Conservation (phyloP, 1,284 basidiomycete genomes). For the Cystobasidium slooffiae region DNA sequence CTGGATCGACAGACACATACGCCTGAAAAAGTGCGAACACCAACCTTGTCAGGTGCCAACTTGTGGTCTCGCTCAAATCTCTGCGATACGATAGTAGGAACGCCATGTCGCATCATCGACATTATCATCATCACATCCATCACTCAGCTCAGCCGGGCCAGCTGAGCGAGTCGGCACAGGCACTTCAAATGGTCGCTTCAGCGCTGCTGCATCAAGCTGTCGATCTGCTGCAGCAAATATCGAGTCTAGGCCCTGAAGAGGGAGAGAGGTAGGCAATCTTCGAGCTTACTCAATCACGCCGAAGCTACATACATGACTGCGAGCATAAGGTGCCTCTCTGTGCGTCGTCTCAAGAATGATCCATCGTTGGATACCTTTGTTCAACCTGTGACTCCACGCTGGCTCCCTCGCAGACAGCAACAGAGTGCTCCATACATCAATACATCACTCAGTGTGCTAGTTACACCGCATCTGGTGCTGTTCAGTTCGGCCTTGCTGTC, state of each 20-base stretch:
- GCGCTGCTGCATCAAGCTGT: constrained; percentile 37
- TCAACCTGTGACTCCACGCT: no score
- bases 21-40: no score
- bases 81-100: no score
- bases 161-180: constrained; percentile 30
- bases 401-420: no score
- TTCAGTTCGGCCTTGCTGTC: background rate
- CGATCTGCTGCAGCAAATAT: constrained; percentile 23
- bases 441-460: background rate
- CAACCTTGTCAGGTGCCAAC: no score
- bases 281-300: background rate
- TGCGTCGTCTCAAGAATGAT: background rate
- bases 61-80: no score
- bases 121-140: background rate
- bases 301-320: background rate
- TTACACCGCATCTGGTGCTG: background rate
- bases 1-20: no score
- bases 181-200: constrained; percentile 22
- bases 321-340: background rate
- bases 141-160: constrained; percentile 4
- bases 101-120: background rate
- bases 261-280: constrained; percentile 24
- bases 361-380: no score
- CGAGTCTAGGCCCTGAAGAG: constrained; percentile 15
- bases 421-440: background rate